These are phyloP conservation scores for Papiliotrema laurentii DNA, from an alignment of 1,284 basidiomycete species.

Conservation along the genomic window DNA sequence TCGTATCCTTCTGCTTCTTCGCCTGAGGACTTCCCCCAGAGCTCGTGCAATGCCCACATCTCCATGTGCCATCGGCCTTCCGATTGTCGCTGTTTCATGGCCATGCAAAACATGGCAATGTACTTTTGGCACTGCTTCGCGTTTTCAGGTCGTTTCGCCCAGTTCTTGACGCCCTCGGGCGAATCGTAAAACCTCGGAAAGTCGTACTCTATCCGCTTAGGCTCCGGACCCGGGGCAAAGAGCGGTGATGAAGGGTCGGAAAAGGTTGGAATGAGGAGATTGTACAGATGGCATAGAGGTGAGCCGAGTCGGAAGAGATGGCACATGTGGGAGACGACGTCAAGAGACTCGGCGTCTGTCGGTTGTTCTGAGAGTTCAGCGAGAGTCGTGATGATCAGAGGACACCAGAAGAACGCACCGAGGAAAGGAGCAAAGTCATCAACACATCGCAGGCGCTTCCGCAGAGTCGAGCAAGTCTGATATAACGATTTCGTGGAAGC, in stretches of 20 bases:
- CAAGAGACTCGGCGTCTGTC: constrained; percentile 42
- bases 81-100: constrained; percentile 48
- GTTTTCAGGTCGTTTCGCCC: constrained; percentile 59
- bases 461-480: constrained; percentile 42
- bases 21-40: constrained; percentile 84
- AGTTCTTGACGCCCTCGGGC: constrained; percentile 65
- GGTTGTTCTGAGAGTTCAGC: constrained; percentile 35
- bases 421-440: constrained; percentile 45
- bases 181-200: constrained; percentile 59
- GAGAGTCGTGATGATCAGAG: neutral
- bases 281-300: constrained; percentile 91
- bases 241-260: constrained; percentile 54
- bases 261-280: constrained; percentile 68
- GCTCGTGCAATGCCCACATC: constrained; percentile 61
- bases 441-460: constrained; percentile 38
- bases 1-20: constrained; percentile 40
- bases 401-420: constrained; percentile 21
- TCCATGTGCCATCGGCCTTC: constrained; percentile 52
- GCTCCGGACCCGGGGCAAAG: constrained; percentile 52
- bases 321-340: constrained; percentile 81
- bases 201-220: constrained; percentile 36
- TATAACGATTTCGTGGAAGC: constrained; percentile 44
- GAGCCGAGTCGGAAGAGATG: constrained; percentile 89
- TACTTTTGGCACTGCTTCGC: constrained; percentile 67
- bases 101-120: constrained; percentile 56